phyloP scores from a whole-genome alignment of 2,329 filamentous ascomycete species.

The Lecanicillium sp. region DNA sequence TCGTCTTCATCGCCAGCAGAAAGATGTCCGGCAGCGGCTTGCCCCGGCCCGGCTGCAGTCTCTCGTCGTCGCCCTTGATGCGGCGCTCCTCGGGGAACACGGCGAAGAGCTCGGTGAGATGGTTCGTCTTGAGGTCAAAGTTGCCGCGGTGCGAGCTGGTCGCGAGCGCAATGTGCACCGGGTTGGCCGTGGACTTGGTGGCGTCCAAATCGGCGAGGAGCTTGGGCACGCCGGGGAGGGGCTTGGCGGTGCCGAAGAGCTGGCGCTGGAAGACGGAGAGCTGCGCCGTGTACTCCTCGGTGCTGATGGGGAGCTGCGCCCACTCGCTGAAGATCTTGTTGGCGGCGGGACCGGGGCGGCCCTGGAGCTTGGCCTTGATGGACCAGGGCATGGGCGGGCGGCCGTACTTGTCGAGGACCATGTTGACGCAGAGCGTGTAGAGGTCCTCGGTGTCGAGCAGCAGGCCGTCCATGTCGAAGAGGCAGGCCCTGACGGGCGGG shows the following conservation, averaged over 20 bases:
- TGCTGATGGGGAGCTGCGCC: constrained; percentile 75
- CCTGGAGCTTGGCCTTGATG: constrained; percentile 80
- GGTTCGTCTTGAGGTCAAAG: constrained; percentile 69
- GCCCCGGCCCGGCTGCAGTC: constrained; percentile 73
- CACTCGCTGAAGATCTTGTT: constrained; percentile 62
- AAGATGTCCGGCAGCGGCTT: constrained; percentile 97
- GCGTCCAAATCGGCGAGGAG: constrained; percentile 57
- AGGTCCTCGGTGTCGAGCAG: constrained; percentile 88
- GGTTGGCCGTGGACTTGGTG: constrained; percentile 26
- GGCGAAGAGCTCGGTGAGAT: constrained; percentile 52
- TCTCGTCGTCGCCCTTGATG: constrained; percentile 77
- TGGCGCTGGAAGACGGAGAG: constrained; percentile 59
- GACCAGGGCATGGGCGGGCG: constrained; percentile 79
- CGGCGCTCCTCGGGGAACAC: constrained; percentile 64
- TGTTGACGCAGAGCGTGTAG: constrained; percentile 80
- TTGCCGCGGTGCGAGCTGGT: constrained; percentile 69
- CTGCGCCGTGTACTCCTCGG: constrained; percentile 58
- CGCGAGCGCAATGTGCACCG: constrained; percentile 77
- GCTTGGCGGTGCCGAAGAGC: constrained; percentile 67
- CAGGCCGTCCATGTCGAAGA: constrained; percentile 98
- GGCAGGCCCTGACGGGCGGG: constrained; percentile 77
- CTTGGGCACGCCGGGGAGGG: constrained; percentile 69
- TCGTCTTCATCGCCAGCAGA: constrained; percentile 72
- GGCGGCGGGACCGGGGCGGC: constrained; percentile 48
- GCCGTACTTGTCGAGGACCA: constrained; percentile 68